A percentile compares a stretch with the other conserved stretches of the same genome.
These are phyloP conservation scores for Arabidopsis arenosa DNA, from an alignment of 345 rosid species.

Conservation along the genomic window DNA sequence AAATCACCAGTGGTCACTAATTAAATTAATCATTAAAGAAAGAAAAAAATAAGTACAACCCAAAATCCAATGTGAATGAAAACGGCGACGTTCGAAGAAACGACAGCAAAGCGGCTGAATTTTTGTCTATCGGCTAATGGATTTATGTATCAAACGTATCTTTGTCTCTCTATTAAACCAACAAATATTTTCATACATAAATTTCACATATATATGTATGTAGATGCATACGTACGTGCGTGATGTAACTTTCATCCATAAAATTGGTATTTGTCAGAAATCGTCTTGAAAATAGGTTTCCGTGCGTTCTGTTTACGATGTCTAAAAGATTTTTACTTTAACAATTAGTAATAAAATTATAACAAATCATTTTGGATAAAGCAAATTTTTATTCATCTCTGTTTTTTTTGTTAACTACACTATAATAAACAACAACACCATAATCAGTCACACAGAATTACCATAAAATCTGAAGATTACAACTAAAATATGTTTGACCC, in stretches of 20 bases:
- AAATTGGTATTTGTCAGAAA: conserved; percentile 49
- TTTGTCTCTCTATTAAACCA: conserved; percentile 25
- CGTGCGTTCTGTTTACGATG: conserved; percentile 44
- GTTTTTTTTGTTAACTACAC: conserved; percentile 9
- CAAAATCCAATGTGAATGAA: conserved; percentile 41
- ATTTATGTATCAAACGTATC: conserved; percentile 25
- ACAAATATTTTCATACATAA: conserved; percentile 1
- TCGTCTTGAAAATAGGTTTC: conserved; percentile 48
- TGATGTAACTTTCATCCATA: conserved; percentile 51
- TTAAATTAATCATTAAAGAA: not conserved
- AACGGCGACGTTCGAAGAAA: conserved; percentile 37
- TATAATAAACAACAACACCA: not conserved
- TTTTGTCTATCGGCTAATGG: conserved; percentile 21
- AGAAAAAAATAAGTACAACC: not conserved
- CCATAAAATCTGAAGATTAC: conserved; percentile 25
- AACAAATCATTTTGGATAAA: conserved; percentile 17
- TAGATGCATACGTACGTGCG: conserved; percentile 41
- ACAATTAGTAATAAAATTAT: not conserved
- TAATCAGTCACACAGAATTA: conserved; percentile 24
- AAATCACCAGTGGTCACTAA: conserved; percentile 35
- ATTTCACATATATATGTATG: not conserved
- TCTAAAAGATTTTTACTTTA: conserved; percentile 12
- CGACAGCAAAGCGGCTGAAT: conserved; percentile 33
- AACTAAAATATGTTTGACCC: conserved; percentile 13
- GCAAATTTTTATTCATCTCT: conserved; percentile 27